Base-by-base conservation (phyloP, 2,329 filamentous ascomycete species). In the Amesomyces nigricolor region DNA sequence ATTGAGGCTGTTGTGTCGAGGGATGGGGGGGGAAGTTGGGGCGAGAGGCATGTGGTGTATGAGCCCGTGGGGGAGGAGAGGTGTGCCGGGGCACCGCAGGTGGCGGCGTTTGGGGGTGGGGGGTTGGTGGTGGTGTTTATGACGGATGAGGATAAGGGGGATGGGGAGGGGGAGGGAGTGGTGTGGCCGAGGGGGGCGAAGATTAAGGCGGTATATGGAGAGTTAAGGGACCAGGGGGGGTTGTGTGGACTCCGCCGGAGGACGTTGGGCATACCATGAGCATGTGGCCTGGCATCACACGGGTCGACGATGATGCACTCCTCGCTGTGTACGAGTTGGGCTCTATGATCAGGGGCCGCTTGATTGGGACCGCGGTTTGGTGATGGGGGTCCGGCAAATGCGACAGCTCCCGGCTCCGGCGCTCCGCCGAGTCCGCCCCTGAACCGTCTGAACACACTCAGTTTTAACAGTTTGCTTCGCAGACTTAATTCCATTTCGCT, bases 11-110 rank as follows among this genome's bases (percentile, higher is more conserved):
- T 72, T 1, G 62, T 76, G 32, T 75, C 73, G 11, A 75, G 73
- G 54, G 74, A 77, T 56, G 71, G 72, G 29, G 74, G 73, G 4
- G 53, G 57, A 4, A 72, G 62, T 32, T 77, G 74, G 71, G 67
- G 65, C 5, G 61, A 65, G 51, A 66, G 75, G 2, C 73, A 74
- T 50, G 66, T 70, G 13, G 73, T 75, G 6, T 76, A 72, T 56
- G 64, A 67, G 14, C 71, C 73, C 22, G 22, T 26, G 3, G 68
- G 68, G 47, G 72, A 74, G 51, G 74, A 73, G 5, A 68, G 70
- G 50, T 73, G 75, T 55, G 74, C 73, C 0, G 75, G 75, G 4
- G 69, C 73, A 26, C 74, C 75, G n/a, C 75, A 77, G 65, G 70
- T 76, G 54, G 68, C 72, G 16, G 68, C 67, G 11, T 72, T 73